Base-by-base conservation (phyloP, 1,284 basidiomycete genomes). In the Kwoniella shivajii region DNA sequence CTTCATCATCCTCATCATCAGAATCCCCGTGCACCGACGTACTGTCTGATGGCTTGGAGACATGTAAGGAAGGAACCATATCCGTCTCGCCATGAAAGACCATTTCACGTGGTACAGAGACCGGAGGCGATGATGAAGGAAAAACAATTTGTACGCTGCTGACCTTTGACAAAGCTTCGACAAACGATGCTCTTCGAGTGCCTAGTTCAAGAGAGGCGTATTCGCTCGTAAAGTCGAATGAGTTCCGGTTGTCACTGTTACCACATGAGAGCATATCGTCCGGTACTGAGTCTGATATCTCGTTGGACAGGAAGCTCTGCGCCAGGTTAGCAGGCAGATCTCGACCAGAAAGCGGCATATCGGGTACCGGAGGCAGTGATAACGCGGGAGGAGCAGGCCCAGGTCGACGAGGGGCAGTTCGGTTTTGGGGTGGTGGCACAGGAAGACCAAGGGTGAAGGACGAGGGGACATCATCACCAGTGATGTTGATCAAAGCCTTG, bases 221-320 rank as follows among this genome's bases (percentile, higher is more conserved):
- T 73, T 92, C 90, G 22, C 84, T 86, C 0, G 90, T 92, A 68
- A 92, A 93, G 71, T 92, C 90, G 63, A 92, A 93, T 1, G 87
- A 88, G 65, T 84, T 85, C 75, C 86, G 87, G 26, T 46, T 38
- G 14, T 65, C 64, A 16, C 33, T 52, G 30, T 33, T 39, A 9
- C 18, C 47, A 18, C 42, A 33, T 5, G 60, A 44, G 30, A 55
- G 45, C 45, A 42, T 47, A 41, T 60, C 61, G 31, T 48, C 48
- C 34, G 58, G 44, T 6, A 64, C 44, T 6, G 63, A 64, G 16
- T 59, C 39, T 26, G 16, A 22, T n/a, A 29, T 39, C 43, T 18
- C 36, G 44, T 33, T 22, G 16, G 26, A 33, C 43, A 27, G 20
- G 13, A 13, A 13, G 13, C 9, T 37, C 34, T 7, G 30, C 16